Evolutionary conservation across 176 grass and related monocot species (phyloP), one percentile per base, ranked within the genome.

Genomic region (Saccharum spontaneum): DNA sequence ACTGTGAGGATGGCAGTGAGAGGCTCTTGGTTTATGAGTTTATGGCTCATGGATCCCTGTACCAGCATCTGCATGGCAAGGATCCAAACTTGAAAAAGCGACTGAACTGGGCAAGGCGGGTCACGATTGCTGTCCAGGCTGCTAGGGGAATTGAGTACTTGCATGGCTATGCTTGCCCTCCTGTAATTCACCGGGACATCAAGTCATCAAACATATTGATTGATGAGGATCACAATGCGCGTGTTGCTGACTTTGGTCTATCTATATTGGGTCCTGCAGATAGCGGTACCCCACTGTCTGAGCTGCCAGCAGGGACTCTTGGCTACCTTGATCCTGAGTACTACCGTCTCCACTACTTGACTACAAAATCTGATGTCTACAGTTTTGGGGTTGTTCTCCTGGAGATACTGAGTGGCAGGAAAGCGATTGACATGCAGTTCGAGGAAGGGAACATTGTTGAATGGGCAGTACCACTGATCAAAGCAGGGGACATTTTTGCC

Each of bases 151-250:
- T 95, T 4, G 96, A 98, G 66, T 98, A 98, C 74, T 85, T 98
- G 85, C 96, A 98, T 81, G 96, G 96, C 71, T 98, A 98, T 76
- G 96, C 96, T 63, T 98, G 96, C 87, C 96, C 96, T 50, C 96
- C 93, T 1, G 96, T 98, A 28, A 98, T 98, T 86, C 96, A 98
- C 33, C 86, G 96, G 64, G 96, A 98, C 80, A 98, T 98, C 82
- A 98, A 98, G 75, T 98, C 96, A 3, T 98, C 96, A 46, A 98
- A 98, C 75, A 98, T 98, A 87, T 82, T 98, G 63, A 98, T 98
- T 36, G 96, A 98, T 64, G 93, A 98, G 83, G 96, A 98, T 68
- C 91, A 98, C 71, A 98, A 98, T 90, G 96, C 96, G 1, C 91
- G 96, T 28, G 96, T 98, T 10, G 86, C 96, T 0, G 96, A 98